Base-by-base conservation (phyloP, 257 asterid genomes). In the Lithospermum erythrorhizon region DNA sequence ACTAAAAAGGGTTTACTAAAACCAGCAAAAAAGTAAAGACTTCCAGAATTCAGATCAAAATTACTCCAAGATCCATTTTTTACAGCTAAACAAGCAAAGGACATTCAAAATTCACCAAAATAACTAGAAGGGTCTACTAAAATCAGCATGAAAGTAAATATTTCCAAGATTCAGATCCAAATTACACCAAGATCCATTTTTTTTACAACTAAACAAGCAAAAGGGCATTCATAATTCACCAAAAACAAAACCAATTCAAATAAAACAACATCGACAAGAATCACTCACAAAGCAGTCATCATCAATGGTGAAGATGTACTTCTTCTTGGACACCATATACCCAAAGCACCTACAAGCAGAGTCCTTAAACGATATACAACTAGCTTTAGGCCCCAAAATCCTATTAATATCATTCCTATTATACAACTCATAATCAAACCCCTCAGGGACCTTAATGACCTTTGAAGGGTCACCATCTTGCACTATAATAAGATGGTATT, bases 301-400 rank as follows among this genome's bases (percentile, higher is more conserved):
- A 59, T 66, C 65, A 21, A 66, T 66, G 37, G 65, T 59, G 37
- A 58, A 66, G 24, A 66, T 52, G 47, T 66, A 59, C 71, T 66
- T 66, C 71, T 66, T 66, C 47, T 66, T 66, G 24, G 71, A 66
- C n/a, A 65, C 64, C 64, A 65, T 65, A 8, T 65, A 65, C 20
- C 70, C 64, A 65, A 65, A 65, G n/a, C 70, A 65, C 57, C 69
- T n/a, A 57, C 69, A 65, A 65, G 69, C 69, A 65, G 69, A 65
- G 57, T 65, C 69, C 32, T 65, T 65, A 65, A 56, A 56, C 13
- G 69, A 65, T 20, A 65, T 65, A 2, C 69, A 65, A 57, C 35
- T 37, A 0, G 69, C 69, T 25, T 65, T 65, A 23, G 69, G 69
- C 10, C 69, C 69, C 59, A 65, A 61, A 65, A 65, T 65, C 57